Base-by-base conservation (phyloP, 1,139 yeast species). In the Komagataea norvegica region DNA sequence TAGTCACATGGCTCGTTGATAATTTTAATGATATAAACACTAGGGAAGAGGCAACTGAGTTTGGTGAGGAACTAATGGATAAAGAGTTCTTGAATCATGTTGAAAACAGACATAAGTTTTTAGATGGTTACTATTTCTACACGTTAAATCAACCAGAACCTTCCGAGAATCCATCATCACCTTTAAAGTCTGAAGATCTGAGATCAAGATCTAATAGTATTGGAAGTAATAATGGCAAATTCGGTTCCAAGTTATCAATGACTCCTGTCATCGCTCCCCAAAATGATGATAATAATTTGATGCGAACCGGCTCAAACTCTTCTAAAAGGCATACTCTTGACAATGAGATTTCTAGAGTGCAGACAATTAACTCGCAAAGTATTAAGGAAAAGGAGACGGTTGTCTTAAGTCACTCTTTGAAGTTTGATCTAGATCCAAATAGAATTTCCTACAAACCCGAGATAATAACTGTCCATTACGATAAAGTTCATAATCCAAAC, bases 101-200 rank as follows among this genome's bases (percentile, higher is more conserved):
- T 21, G 88, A 85, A 45, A 68, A 76, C 33, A 72, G 91, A 30
- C 97, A 91, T 55, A 77, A 83, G 2, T 85, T 91, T 46, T 62
- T 88, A 38, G 95, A 89, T 62, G 98, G 98, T 0, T 89, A 91
- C 55, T 91, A 88, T 56, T 89, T 89, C 56, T 91, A 91, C 55
- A 82, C 78, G 48, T 60, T 89, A 37, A 15, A 33, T 16, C 30
- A 37, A 18, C 72, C 72, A 8, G 35, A 43, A 11, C 38, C 33
- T 11, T 25, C 25, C 10, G 18, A 29, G 8, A n/a, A n/a, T 14
- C 29, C 34, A n/a, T 8, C 18, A 25, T 21, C 36, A 10, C 21
- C 31, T 16, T 18, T 11, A 11, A n/a, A 17, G 18, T 3, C 16
- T 11, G 37, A 21, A 8, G 27, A 34, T 1, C 3, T 18, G 18